Percentiles rank a stretch among this genome's conserved stretches.
phyloP scores from a whole-genome alignment of 1,139 yeast genomes.

The Nakaseomyces glabratus region DNA sequence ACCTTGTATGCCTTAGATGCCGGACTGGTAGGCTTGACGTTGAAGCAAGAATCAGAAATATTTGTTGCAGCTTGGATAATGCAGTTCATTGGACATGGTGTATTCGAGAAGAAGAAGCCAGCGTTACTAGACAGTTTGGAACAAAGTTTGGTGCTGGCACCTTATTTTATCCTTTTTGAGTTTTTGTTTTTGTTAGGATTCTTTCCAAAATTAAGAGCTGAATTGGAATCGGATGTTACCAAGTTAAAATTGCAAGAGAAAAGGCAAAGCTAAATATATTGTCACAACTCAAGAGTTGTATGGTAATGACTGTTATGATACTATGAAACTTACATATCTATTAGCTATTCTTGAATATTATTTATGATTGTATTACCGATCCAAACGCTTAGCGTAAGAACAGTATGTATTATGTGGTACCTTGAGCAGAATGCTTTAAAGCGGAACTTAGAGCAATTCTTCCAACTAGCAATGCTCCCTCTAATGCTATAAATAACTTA shows the following conservation, averaged over 20 bases:
- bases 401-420: no score
- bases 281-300: no score
- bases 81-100: conserved; percentile 87
- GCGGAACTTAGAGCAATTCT: no score
- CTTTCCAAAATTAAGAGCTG: conserved; percentile 44
- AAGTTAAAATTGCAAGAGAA: conserved; percentile 31
- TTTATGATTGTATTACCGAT: no score
- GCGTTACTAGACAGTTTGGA: conserved; percentile 74
- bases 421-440: no score
- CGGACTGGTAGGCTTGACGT: conserved; percentile 11
- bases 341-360: no score
- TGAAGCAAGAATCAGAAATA: conserved; percentile 19
- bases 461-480: no score
- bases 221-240: conserved; percentile 39
- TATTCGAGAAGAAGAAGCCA: conserved; percentile 75
- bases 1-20: conserved; percentile 25
- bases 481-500: no score
- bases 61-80: conserved; percentile 63
- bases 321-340: no score
- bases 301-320: no score
- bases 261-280: conserved; percentile 13
- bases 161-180: conserved; percentile 80
- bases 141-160: conserved; percentile 85
- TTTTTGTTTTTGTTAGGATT: conserved; percentile 59
- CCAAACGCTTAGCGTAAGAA: no score